Conservation (phyloP, 495 filamentous ascomycete genomes). For the Paragyromitra xinjiangensis region DNA sequence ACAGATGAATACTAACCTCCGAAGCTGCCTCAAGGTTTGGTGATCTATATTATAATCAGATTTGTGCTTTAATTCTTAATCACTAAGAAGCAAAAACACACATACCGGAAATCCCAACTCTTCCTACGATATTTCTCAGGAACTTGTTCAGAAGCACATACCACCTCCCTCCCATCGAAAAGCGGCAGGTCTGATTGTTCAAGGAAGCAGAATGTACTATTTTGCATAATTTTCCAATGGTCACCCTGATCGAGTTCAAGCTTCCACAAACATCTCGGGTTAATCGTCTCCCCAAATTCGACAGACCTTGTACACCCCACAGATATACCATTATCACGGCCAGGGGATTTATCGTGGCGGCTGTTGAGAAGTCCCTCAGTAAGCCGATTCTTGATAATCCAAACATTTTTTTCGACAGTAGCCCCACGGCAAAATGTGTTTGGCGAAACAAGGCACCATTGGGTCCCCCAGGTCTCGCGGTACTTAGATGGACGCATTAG, state of each 20-base stretch:
- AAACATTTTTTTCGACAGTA: background rate
- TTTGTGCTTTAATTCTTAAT: no score
- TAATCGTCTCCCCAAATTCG: background rate
- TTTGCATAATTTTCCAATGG: background rate
- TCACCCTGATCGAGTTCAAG: background rate
- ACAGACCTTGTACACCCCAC: no score
- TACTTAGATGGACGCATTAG: background rate
- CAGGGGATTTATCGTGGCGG: background rate
- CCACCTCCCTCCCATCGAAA: background rate
- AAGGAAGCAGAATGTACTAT: background rate
- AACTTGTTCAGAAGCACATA: background rate
- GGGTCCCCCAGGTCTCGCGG: background rate
- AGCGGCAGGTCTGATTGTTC: background rate
- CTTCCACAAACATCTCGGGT: background rate
- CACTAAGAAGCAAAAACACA: no score
- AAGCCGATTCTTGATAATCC: background rate
- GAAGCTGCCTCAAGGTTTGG: no score
- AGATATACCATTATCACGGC: background rate
- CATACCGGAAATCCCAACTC: background rate
- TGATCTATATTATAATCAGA: no score
- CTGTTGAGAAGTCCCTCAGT: background rate
- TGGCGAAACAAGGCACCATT: background rate
- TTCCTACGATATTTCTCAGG: background rate
- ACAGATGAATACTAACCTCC: no score
- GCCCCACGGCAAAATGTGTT: background rate